Conservation (phyloP, 2,329 filamentous ascomycete genomes). For the Claviceps sp. region DNA sequence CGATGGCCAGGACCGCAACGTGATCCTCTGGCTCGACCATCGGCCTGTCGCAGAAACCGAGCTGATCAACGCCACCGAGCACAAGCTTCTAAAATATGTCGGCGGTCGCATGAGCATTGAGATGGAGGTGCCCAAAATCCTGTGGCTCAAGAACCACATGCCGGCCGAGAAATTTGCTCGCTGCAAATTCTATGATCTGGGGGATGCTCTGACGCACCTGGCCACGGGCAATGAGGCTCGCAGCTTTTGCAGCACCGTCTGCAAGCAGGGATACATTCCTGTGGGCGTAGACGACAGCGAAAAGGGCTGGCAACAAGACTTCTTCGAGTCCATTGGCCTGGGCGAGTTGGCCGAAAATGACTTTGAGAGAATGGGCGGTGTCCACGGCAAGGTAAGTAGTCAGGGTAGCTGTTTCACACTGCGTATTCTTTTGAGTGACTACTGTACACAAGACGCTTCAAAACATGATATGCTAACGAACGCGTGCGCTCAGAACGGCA, state of each 20-base stretch:
- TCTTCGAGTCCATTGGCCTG: conserved; percentile 77
- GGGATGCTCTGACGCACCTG: conserved; percentile 84
- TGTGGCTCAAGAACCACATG: conserved; percentile 99
- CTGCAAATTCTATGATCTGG: conserved; percentile 95
- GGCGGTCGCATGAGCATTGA: conserved; percentile 98
- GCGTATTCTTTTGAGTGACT: too few species aligned
- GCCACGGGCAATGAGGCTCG: conserved; percentile 85
- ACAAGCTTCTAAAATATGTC: conserved; percentile 90
- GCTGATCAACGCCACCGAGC: conserved; percentile 82
- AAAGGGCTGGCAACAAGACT: conserved; percentile 97
- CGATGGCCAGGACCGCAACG: conserved; percentile 76
- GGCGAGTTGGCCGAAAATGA: conserved; percentile 70
- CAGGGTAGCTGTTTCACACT: too few species aligned
- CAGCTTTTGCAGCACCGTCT: conserved; percentile 91
- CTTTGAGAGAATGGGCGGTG: conserved; percentile 87
- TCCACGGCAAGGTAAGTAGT: conserved; percentile 66
- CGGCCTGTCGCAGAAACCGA: conserved; percentile 81
- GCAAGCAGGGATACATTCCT: conserved; percentile 93
- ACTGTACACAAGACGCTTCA: background rate
- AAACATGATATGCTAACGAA: background rate
- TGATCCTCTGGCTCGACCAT: conserved; percentile 96
- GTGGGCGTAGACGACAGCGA: conserved; percentile 95
- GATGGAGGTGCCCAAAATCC: conserved; percentile 97
- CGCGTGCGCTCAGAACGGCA: conserved; percentile 57
- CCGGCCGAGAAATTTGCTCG: conserved; percentile 74